Evolutionary conservation across 345 rosid species (phyloP).

Genomic region (Hevea brasiliensis): DNA sequence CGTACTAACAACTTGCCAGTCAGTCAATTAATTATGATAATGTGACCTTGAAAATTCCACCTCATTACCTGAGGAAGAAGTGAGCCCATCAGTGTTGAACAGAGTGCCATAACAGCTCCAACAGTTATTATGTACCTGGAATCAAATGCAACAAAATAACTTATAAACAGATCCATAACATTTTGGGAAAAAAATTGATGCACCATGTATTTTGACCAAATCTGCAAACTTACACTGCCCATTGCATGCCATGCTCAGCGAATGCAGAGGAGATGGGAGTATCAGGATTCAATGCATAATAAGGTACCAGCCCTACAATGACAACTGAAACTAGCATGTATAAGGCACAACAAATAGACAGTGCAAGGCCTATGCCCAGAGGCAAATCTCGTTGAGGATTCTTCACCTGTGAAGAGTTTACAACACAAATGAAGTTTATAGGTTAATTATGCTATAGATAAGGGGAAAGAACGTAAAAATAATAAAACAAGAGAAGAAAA

Average conservation of each 20-base stretch:
- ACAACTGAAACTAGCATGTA: slow-evolving; percentile 94
- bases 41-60: background rate
- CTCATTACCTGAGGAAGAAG: slow-evolving; percentile 87
- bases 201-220: background rate
- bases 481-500: background rate
- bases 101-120: slow-evolving; percentile 95
- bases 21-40: background rate
- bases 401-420: slow-evolving; percentile 63
- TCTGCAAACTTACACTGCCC: slow-evolving; percentile 83
- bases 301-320: slow-evolving; percentile 92
- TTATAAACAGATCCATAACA: background rate
- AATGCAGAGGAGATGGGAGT: slow-evolving; percentile 98
- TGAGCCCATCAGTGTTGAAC: slow-evolving; percentile 92
- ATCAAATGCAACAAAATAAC: slow-evolving; percentile 13
- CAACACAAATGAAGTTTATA: slow-evolving; percentile 12
- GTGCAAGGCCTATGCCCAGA: slow-evolving; percentile 80
- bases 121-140: slow-evolving; percentile 75
- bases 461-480: background rate
- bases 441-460: background rate
- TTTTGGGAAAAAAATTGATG: background rate
- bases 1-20: background rate
- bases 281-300: slow-evolving; percentile 93
- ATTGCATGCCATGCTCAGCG: slow-evolving; percentile 81
- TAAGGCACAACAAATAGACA: slow-evolving; percentile 77
- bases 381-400: slow-evolving; percentile 98